These are phyloP conservation scores for Pelargonium fulgidum DNA, from an alignment of 441 rosid genomes.

Conservation along the genomic window DNA sequence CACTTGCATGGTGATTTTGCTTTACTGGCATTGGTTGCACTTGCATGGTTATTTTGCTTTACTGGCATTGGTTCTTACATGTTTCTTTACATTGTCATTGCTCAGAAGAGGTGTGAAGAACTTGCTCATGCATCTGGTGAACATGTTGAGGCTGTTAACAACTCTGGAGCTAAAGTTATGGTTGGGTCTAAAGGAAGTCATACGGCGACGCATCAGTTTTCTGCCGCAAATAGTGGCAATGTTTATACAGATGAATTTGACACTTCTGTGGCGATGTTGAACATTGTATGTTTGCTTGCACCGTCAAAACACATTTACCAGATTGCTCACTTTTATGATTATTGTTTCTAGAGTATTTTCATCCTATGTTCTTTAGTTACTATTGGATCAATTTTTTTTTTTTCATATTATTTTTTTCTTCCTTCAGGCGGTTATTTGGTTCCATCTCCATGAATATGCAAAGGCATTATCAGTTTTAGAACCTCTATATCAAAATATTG, in stretches of 20 bases:
- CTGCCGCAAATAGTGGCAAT: slow-evolving; percentile 33
- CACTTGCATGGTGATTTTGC: background rate
- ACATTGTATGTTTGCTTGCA: slow-evolving; percentile 50
- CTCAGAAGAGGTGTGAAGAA: slow-evolving; percentile 64
- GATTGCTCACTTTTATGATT: slow-evolving; percentile 5
- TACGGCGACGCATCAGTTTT: slow-evolving; percentile 27
- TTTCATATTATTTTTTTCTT: slow-evolving; percentile 19
- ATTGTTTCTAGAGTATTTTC: slow-evolving; percentile 8
- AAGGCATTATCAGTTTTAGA: slow-evolving; percentile 74
- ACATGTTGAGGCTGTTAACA: slow-evolving; percentile 46
- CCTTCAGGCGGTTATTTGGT: slow-evolving; percentile 78
- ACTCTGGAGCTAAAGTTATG: slow-evolving; percentile 36
- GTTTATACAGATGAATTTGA: slow-evolving; percentile 64
- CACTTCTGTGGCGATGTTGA: slow-evolving; percentile 59
- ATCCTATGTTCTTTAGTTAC: background rate
- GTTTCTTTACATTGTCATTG: slow-evolving; percentile 20
- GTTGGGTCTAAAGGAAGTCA: slow-evolving; percentile 53
- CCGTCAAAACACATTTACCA: slow-evolving; percentile 6
- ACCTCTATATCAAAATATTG: slow-evolving; percentile 73
- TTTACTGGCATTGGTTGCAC: background rate
- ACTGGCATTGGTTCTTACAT: background rate
- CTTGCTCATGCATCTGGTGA: slow-evolving; percentile 62
- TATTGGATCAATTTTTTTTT: slow-evolving; percentile 22
- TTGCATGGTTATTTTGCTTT: background rate
- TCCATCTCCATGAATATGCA: slow-evolving; percentile 76